phyloP scores from a whole-genome alignment of 495 filamentous ascomycete species.

The Sabuloglossum arenarium region DNA sequence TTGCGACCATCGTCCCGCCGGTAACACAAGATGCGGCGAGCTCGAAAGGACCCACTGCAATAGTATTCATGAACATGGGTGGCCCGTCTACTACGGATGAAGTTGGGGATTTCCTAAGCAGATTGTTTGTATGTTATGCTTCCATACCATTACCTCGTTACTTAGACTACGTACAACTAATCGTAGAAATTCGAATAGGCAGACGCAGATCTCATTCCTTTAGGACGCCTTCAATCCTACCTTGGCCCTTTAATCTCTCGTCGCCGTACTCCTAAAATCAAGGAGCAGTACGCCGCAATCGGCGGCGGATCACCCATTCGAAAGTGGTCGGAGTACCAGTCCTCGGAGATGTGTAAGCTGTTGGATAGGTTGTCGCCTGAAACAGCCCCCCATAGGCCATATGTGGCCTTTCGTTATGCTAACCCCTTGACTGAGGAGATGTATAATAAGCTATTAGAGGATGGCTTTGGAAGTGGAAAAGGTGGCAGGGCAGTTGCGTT shows the following conservation, averaged over 20 bases:
- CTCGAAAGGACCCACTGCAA: slow-evolving; percentile 60
- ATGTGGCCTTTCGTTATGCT: slow-evolving; percentile 96
- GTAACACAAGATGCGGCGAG: slow-evolving; percentile 47
- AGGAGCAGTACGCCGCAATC: slow-evolving; percentile 86
- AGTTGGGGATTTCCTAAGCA: slow-evolving; percentile 80
- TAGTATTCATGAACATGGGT: slow-evolving; percentile 99
- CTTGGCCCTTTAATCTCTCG: slow-evolving; percentile 69
- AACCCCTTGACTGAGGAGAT: slow-evolving; percentile 85
- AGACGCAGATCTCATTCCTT: slow-evolving; percentile 88
- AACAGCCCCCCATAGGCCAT: slow-evolving; percentile 92
- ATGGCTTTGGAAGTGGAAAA: slow-evolving; percentile 73
- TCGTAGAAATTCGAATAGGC: slow-evolving; percentile 27
- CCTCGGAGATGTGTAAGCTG: slow-evolving; percentile 83
- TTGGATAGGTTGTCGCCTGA: slow-evolving; percentile 76
- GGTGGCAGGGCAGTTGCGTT: slow-evolving; percentile 90
- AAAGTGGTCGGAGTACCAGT: slow-evolving; percentile 93
- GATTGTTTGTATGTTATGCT: slow-evolving; percentile 53
- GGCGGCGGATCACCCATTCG: slow-evolving; percentile 93
- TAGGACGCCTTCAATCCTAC: slow-evolving; percentile 80
- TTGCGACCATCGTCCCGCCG: slow-evolving; percentile 51
- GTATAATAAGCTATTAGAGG: slow-evolving; percentile 58
- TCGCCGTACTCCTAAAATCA: slow-evolving; percentile 83
- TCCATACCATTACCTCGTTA: not conserved
- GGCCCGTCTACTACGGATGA: slow-evolving; percentile 76
- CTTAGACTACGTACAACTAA: not conserved